These are phyloP conservation scores for Phytophthora chlamydospora DNA, from an alignment of 352 stramenopile genomes.

Conservation along the genomic window DNA sequence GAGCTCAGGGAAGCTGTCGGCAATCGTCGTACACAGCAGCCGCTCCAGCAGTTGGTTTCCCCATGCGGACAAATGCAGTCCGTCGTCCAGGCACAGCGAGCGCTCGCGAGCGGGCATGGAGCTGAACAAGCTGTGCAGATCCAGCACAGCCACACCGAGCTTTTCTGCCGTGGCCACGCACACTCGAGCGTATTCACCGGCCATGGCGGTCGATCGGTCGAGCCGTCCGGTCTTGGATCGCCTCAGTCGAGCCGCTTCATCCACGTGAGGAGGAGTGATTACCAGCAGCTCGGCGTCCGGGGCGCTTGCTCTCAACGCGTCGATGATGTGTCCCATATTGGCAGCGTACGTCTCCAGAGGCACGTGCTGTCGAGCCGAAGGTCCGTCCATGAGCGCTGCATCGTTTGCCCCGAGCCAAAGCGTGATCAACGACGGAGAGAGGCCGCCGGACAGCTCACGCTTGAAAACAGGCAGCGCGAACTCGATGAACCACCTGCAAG, in stretches of 20 bases:
- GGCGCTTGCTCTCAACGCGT: conserved; percentile 23
- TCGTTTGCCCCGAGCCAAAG: conserved; percentile 74
- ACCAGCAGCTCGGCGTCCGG: conserved; percentile 39
- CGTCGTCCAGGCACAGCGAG: conserved; percentile 45
- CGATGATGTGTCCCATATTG: conserved; percentile 46
- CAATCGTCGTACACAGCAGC: conserved; percentile 39
- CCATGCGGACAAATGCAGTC: conserved; percentile 51
- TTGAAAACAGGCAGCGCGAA: conserved; percentile 48
- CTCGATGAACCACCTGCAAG: conserved; percentile 44
- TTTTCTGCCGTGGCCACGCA: conserved; percentile 40
- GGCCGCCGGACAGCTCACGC: conserved; percentile 33
- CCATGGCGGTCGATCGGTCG: conserved; percentile 46
- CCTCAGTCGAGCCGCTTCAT: conserved; percentile 34
- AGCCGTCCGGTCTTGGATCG: conserved; percentile 21
- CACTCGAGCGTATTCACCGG: conserved; percentile 42
- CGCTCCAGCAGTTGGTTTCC: conserved; percentile 54
- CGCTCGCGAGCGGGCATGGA: conserved; percentile 34
- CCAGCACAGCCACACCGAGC: conserved; percentile 36
- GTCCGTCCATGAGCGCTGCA: conserved; percentile 42
- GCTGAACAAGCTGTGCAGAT: conserved; percentile 54
- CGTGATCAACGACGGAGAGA: conserved; percentile 46
- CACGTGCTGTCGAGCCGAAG: conserved; percentile 42
- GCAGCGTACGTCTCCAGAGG: conserved; percentile 45
- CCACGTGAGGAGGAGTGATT: conserved; percentile 52
- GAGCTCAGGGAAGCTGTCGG: conserved; percentile 26